Evolutionary conservation across 495 filamentous ascomycete genomes (phyloP).

Genomic region (Amniculicola lignicola): DNA sequence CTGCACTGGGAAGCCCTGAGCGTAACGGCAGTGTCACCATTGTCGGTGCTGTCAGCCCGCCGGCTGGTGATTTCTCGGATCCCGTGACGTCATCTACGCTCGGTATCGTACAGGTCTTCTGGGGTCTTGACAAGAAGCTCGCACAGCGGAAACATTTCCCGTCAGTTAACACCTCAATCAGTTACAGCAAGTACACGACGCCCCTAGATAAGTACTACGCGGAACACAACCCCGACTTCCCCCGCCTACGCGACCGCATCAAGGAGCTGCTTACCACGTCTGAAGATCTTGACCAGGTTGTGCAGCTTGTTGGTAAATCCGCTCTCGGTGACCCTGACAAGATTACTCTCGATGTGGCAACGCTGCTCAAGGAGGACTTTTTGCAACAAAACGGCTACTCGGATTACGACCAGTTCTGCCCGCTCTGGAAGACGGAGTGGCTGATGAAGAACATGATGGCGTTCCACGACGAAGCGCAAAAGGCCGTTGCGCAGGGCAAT

Average conservation of each 20-base stretch:
- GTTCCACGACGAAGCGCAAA: slow-evolving; percentile 96
- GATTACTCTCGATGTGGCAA: slow-evolving; percentile 93
- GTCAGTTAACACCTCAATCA: slow-evolving; percentile 91
- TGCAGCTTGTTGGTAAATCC: slow-evolving; percentile 96
- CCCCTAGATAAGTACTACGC: slow-evolving; percentile 89
- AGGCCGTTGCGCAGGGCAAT: slow-evolving; percentile 84
- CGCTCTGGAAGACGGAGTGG: slow-evolving; percentile 98
- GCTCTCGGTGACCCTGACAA: slow-evolving; percentile 96
- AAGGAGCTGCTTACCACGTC: slow-evolving; percentile 89
- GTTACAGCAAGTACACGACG: slow-evolving; percentile 94
- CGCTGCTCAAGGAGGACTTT: slow-evolving; percentile 96
- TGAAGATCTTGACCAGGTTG: slow-evolving; percentile 96
- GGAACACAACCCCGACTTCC: slow-evolving; percentile 90
- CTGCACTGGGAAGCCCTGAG: slow-evolving; percentile 80
- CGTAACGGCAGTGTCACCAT: slow-evolving; percentile 92
- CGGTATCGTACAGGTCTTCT: slow-evolving; percentile 98
- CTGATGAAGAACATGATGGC: slow-evolving; percentile 99
- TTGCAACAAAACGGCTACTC: slow-evolving; percentile 99
- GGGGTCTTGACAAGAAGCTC: slow-evolving; percentile 99
- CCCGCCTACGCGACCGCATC: slow-evolving; percentile 84
- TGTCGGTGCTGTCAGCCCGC: slow-evolving; percentile 94
- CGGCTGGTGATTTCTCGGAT: slow-evolving; percentile 98
- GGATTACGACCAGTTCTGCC: slow-evolving; percentile 98
- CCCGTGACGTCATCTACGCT: slow-evolving; percentile 93
- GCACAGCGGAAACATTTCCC: slow-evolving; percentile 99